Conservation (phyloP, 768 basidiomycete genomes). For the Steccherinum ochraceum region DNA sequence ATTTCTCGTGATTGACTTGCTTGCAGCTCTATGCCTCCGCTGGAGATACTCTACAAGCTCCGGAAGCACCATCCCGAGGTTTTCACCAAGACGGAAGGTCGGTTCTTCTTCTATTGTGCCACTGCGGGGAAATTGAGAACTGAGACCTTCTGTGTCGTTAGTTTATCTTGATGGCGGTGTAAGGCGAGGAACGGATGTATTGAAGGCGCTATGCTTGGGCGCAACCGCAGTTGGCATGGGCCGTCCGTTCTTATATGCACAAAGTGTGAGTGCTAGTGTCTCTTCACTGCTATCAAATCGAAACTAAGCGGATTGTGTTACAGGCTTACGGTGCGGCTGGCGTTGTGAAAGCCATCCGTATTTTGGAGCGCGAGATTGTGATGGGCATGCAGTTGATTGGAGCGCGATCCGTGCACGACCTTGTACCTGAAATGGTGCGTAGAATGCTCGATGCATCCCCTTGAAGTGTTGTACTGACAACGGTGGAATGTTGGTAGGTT, state of each 20-base stretch:
- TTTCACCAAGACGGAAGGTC: constrained; percentile 65
- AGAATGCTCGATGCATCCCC: no score
- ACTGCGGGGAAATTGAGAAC: no score
- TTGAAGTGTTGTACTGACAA: no score
- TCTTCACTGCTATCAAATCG: neutral
- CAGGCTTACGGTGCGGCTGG: constrained; percentile 75
- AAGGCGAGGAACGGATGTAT: constrained; percentile 79
- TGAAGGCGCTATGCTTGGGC: constrained; percentile 88
- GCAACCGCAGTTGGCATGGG: constrained; percentile 85
- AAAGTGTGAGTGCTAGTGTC: constrained; percentile 49
- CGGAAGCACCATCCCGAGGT: constrained; percentile 70
- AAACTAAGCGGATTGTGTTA: constrained; percentile 1
- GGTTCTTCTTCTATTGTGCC: no score
- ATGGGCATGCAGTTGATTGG: constrained; percentile 75
- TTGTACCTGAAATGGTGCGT: constrained; percentile 71
- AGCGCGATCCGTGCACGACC: constrained; percentile 53
- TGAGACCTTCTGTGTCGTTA: no score
- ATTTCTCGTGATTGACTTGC: constrained; percentile 15
- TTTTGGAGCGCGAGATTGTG: constrained; percentile 73
- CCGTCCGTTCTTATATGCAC: constrained; percentile 79
- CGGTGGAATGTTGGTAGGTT: constrained; percentile 15
- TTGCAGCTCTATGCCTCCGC: constrained; percentile 62
- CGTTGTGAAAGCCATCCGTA: constrained; percentile 56
- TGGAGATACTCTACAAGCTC: constrained; percentile 74
- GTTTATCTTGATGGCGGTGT: constrained; percentile 89